Evolutionary conservation across 495 filamentous ascomycete species (phyloP), one percentile per base, ranked within the genome.

Genomic region (Penicillium simplicissimum): DNA sequence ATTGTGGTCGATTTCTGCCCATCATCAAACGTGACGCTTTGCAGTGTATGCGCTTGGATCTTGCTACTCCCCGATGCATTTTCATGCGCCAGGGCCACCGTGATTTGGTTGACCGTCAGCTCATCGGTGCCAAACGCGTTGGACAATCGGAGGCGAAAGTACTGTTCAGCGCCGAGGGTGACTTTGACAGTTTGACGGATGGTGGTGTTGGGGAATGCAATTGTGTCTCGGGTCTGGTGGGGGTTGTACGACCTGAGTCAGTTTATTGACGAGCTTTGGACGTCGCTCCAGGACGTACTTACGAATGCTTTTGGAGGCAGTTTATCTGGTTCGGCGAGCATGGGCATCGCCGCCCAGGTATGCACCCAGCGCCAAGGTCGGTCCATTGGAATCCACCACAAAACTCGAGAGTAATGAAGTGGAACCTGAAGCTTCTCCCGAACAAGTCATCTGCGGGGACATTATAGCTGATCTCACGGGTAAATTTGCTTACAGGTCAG

Each of bases 61-160:
- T 61, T 75, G 37, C 72, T 74, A 0, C 75, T 74, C 8, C 88
- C 88, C 10, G 84, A 76, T 14, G 74, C 66, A n/a, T 79, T 74
- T 7, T 76, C 72, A 5, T 68, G 59, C 4, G 89, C 76, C 6
- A 86, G 72, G 4, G 83, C 84, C 19, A 91, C 71, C 7, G 85
- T 82, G 0, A 82, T 84, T 4, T 79, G 77, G 0, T 83, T 85
- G 60, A 92, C 85, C 36, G 83, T 80, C 3, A 91, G 73, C 67
- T 86, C 79, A 52, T 76, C 84, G 9, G 74, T 67, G 10, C 88
- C 88, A 55, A 91, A 90, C 3, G 83, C 82, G 72, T 92, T 92
- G 55, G 84, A 88, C 45, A 91, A 77, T 51, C 85, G 83, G 33
- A 92, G 68, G 17, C 88, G 84, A 55, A 90, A 76, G 21, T 80